Evolutionary conservation across 1,139 yeast species (phyloP).

Genomic region (Meyerozyma elateridarum): DNA sequence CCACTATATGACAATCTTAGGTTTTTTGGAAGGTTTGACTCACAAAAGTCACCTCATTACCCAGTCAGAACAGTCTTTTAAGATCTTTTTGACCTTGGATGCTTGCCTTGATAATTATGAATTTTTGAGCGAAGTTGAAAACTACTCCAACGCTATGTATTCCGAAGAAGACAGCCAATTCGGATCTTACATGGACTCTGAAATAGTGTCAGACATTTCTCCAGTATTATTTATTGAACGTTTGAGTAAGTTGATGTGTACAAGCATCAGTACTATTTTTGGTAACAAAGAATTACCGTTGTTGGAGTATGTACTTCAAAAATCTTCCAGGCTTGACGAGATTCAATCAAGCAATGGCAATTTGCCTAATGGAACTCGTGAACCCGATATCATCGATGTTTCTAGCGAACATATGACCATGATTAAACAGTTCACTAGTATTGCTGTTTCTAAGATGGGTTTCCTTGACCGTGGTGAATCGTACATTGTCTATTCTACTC

Average conservation of each 20-base stretch:
- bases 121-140: constrained; percentile 36
- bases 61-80: constrained; percentile 23
- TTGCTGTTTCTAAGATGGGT: constrained; percentile 38
- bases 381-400: constrained; percentile 18
- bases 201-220: constrained; percentile 27
- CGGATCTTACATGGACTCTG: constrained; percentile 24
- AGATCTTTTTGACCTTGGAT: constrained; percentile 32
- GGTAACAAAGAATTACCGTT: constrained; percentile 21
- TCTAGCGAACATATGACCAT: constrained; percentile 24
- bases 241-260: constrained; percentile 35
- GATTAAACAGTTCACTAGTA: constrained; percentile 27
- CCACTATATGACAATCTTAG: constrained; percentile 42
- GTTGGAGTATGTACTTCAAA: constrained; percentile 26
- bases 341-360: constrained; percentile 3
- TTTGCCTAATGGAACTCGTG: constrained; percentile 10
- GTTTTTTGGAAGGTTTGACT: constrained; percentile 42
- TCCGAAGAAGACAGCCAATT: constrained; percentile 19
- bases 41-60: constrained; percentile 30
- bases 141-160: constrained; percentile 25
- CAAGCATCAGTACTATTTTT: constrained; percentile 28
- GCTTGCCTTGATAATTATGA: constrained; percentile 37
- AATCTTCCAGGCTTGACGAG: constrained; percentile 18
- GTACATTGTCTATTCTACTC: constrained; percentile 40
- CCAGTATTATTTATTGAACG: constrained; percentile 45
- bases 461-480: constrained; percentile 43